Evolutionary conservation across 1,139 yeast genomes (phyloP).

Genomic region (Trichomonascaceae sp.): DNA sequence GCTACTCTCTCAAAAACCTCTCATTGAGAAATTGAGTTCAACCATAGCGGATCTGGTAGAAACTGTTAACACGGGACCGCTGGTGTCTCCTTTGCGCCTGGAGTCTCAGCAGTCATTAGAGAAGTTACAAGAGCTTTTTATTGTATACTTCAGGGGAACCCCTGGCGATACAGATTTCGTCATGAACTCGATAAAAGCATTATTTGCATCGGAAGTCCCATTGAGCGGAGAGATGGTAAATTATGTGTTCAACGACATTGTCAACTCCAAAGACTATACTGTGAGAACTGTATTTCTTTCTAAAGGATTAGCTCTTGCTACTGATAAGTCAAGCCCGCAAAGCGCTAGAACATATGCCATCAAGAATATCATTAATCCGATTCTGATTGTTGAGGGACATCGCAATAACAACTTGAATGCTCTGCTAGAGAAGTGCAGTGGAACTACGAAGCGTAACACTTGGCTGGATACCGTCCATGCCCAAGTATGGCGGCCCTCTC

Average conservation of each 20-base stretch:
- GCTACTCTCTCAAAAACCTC: constrained; percentile 50
- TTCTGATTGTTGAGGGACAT: constrained; percentile 58
- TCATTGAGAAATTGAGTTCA: constrained; percentile 44
- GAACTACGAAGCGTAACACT: constrained; percentile 26
- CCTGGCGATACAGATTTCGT: constrained; percentile 37
- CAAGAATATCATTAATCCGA: constrained; percentile 59
- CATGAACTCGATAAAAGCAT: constrained; percentile 45
- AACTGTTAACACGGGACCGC: constrained; percentile 39
- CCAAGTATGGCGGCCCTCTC: constrained; percentile 67
- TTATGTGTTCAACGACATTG: constrained; percentile 52
- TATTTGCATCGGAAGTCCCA: constrained; percentile 38
- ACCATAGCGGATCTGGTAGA: constrained; percentile 42
- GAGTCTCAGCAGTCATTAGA: constrained; percentile 69
- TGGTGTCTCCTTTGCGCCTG: constrained; percentile 59
- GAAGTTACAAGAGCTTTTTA: constrained; percentile 51
- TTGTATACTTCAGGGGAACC: constrained; percentile 39
- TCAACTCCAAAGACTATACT: constrained; percentile 44
- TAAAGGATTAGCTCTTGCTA: constrained; percentile 46
- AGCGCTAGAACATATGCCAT: constrained; percentile 59
- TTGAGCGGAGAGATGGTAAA: constrained; percentile 49
- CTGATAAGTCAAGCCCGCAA: constrained; percentile 25
- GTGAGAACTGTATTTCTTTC: constrained; percentile 48
- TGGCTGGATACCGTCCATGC: constrained; percentile 64
- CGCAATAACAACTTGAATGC: constrained; percentile 44
- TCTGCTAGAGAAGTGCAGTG: constrained; percentile 38